Evolutionary conservation across 2,329 filamentous ascomycete species (phyloP).

Genomic region (Aureobasidium melanogenum): DNA sequence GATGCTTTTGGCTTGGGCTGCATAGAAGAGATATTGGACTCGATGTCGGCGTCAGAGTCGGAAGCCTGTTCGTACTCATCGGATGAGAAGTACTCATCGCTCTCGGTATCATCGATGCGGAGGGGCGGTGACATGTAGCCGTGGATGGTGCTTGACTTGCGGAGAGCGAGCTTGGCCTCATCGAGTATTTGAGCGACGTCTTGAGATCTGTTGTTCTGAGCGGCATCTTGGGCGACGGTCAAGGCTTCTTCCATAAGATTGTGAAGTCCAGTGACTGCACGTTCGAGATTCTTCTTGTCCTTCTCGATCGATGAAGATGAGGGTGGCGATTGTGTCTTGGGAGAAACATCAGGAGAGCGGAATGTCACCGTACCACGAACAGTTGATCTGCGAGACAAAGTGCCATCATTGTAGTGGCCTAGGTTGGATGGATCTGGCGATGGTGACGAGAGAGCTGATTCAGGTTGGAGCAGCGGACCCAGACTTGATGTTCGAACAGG

Average conservation of each 20-base stretch:
- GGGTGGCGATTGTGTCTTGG: constrained; percentile 12
- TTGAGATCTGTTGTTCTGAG: constrained; percentile 24
- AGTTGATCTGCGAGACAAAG: constrained; percentile 5
- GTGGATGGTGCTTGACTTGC: constrained; percentile 21
- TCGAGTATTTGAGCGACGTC: constrained; percentile 34
- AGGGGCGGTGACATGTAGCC: constrained; percentile 13
- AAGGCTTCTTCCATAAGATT: constrained; percentile 35
- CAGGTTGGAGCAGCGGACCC: background rate
- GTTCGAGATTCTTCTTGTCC: constrained; percentile 14
- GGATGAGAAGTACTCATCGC: constrained; percentile 6
- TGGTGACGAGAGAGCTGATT: background rate
- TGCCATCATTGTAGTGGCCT: constrained; percentile 8
- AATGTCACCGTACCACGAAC: background rate
- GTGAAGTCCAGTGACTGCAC: constrained; percentile 32
- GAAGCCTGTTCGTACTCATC: constrained; percentile 12
- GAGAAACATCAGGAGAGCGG: constrained; percentile 12
- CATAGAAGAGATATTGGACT: constrained; percentile 1
- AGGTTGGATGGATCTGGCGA: background rate
- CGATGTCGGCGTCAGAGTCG: constrained; percentile 13
- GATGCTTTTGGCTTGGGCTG: background rate
- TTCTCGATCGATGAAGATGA: constrained; percentile 13
- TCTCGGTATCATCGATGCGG: constrained; percentile 14
- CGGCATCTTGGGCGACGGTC: constrained; percentile 27
- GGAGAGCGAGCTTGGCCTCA: constrained; percentile 28
- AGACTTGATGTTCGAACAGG: constrained; percentile 8